Evolutionary conservation across 2,329 filamentous ascomycete species (phyloP).

Genomic region (Hirsutella thompsonii): DNA sequence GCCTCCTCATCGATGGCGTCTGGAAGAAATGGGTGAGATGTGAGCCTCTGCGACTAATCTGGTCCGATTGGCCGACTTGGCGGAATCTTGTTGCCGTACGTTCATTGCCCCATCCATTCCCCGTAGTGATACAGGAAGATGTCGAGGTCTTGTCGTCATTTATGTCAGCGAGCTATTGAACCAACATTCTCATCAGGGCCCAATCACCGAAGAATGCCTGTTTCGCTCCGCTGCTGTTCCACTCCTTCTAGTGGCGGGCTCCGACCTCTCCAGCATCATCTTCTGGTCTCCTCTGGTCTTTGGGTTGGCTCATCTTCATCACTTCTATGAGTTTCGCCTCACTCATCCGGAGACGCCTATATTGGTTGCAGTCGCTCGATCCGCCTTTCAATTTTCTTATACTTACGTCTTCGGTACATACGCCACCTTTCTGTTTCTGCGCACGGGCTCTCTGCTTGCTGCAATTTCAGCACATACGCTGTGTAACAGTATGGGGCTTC

Average conservation of each 20-base stretch:
- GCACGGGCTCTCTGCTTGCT: constrained; percentile 69
- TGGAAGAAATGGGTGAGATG: constrained; percentile 53
- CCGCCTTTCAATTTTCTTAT: constrained; percentile 74
- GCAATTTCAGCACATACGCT: constrained; percentile 71
- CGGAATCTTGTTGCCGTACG: constrained; percentile 77
- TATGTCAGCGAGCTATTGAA: too few species aligned
- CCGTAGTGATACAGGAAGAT: too few species aligned
- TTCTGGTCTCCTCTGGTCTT: constrained; percentile 82
- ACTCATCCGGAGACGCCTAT: constrained; percentile 61
- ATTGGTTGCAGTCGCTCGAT: constrained; percentile 51
- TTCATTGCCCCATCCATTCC: constrained; percentile 7
- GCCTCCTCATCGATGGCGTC: constrained; percentile 55
- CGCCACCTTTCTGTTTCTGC: constrained; percentile 76
- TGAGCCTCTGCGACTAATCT: constrained; percentile 41
- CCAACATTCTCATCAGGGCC: constrained; percentile 51
- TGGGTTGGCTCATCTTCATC: constrained; percentile 85
- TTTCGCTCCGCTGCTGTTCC: constrained; percentile 83
- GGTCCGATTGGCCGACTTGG: constrained; percentile 68
- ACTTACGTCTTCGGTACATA: constrained; percentile 92
- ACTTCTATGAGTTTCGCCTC: constrained; percentile 87
- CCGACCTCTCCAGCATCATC: constrained; percentile 46
- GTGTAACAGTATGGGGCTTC: constrained; percentile 87
- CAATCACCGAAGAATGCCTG: constrained; percentile 83
- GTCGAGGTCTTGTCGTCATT: not conserved
- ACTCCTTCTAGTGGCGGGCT: constrained; percentile 60